phyloP scores from a whole-genome alignment of 192 early-diverging fungal genomes.

The Thamnidium elegans region DNA sequence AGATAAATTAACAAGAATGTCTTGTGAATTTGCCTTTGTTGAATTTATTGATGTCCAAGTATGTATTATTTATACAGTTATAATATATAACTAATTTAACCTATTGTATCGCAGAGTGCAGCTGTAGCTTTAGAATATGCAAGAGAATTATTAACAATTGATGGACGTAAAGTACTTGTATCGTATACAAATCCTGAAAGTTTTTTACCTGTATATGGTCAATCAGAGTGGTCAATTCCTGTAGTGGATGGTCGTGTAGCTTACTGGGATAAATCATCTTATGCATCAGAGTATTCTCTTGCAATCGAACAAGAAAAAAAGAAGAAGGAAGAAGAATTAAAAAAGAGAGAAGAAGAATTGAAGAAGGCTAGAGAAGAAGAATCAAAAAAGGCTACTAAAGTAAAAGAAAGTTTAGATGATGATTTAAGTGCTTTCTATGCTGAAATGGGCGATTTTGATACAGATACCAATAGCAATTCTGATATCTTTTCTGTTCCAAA shows the following conservation, averaged over 20 bases:
- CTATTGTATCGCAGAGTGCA: slow-evolving; percentile 19
- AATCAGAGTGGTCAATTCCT: slow-evolving; percentile 55
- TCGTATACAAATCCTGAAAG: slow-evolving; percentile 54
- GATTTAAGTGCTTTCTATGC: slow-evolving; percentile 64
- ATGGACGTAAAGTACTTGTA: slow-evolving; percentile 39
- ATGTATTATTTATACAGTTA: not conserved
- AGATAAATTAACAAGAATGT: slow-evolving; percentile 55
- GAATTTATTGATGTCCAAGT: slow-evolving; percentile 53
- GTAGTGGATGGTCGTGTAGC: slow-evolving; percentile 41
- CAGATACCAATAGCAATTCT: slow-evolving; percentile 4
- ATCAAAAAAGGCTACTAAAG: not conserved
- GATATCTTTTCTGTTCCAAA: slow-evolving; percentile 28
- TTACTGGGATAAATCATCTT: slow-evolving; percentile 68
- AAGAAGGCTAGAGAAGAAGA: slow-evolving; percentile 5
- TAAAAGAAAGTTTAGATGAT: slow-evolving; percentile 42
- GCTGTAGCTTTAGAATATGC: slow-evolving; percentile 32
- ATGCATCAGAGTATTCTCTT: slow-evolving; percentile 17
- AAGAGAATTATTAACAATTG: slow-evolving; percentile 39
- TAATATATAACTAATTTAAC: not conserved
- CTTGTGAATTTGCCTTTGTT: slow-evolving; percentile 63
- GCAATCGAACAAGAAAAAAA: slow-evolving; percentile 9
- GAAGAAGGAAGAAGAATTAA: slow-evolving; percentile 3
- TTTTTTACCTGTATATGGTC: slow-evolving; percentile 61
- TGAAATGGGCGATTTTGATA: slow-evolving; percentile 40
- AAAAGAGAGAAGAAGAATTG: slow-evolving; percentile 12